Percentiles rank a stretch among this genome's conserved stretches.
These are phyloP conservation scores for Neonectria sp. DNA, from an alignment of 2,329 filamentous ascomycete genomes.

Conservation along the genomic window DNA sequence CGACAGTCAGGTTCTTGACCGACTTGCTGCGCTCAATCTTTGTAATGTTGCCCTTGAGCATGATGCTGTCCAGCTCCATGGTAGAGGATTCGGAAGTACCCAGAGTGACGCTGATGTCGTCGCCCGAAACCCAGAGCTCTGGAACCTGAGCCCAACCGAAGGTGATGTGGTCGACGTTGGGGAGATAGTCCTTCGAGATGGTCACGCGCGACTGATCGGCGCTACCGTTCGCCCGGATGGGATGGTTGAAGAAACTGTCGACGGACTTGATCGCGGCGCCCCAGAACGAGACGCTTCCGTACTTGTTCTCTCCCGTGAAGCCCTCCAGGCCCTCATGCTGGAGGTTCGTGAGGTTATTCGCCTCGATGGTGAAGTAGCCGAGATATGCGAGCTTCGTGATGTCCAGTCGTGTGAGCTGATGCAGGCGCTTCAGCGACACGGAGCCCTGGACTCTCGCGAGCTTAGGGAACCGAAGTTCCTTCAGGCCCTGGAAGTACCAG, in stretches of 20 bases:
- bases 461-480: slow-evolving; percentile 32
- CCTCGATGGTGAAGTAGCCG: slow-evolving; percentile 27
- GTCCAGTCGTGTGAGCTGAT: slow-evolving; percentile 30
- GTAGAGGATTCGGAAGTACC: slow-evolving; percentile 18
- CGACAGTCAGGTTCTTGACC: slow-evolving; percentile 27
- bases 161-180: slow-evolving; percentile 31
- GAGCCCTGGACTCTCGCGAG: slow-evolving; percentile 26
- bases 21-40: slow-evolving; percentile 15
- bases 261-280: slow-evolving; percentile 19
- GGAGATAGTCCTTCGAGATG: slow-evolving; percentile 15
- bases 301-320: slow-evolving; percentile 24
- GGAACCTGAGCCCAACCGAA: slow-evolving; percentile 30
- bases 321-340: slow-evolving; percentile 31
- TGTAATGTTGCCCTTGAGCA: slow-evolving; percentile 23
- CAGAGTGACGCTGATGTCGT: slow-evolving; percentile 25
- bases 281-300: slow-evolving; percentile 19
- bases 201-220: slow-evolving; percentile 14
- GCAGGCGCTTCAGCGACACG: slow-evolving; percentile 24
- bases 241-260: slow-evolving; percentile 39
- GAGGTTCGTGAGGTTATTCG: slow-evolving; percentile 26
- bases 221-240: slow-evolving; percentile 22
- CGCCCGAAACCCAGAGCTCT: slow-evolving; percentile 13
- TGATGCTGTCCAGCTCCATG: slow-evolving; percentile 26
- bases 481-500: slow-evolving; percentile 29
- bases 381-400: slow-evolving; percentile 32